These are phyloP conservation scores for Kwoniella europaea DNA, from an alignment of 768 basidiomycete species.

Conservation along the genomic window DNA sequence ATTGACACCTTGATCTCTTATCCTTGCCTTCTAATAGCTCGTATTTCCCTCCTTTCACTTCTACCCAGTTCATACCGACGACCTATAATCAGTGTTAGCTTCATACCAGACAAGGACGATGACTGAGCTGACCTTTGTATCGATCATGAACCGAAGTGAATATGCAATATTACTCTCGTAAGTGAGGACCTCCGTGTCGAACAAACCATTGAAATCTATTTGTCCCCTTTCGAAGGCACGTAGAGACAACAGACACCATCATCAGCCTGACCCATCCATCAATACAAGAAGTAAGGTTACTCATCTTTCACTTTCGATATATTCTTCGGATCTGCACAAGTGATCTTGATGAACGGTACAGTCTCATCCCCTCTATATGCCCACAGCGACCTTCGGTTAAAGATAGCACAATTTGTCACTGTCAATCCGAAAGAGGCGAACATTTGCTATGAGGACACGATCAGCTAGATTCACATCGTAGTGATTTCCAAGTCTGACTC, in stretches of 20 bases:
- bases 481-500: constrained; percentile 45
- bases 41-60: constrained; percentile 84
- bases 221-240: constrained; percentile 74
- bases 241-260: constrained; percentile 38
- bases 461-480: neutral
- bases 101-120: constrained; percentile 8
- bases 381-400: constrained; percentile 77
- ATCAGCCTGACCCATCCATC: neutral
- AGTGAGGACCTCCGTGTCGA: constrained; percentile 66
- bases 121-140: constrained; percentile 72
- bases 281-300: constrained; percentile 57
- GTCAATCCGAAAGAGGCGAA: constrained; percentile 1
- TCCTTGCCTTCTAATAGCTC: constrained; percentile 65
- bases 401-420: constrained; percentile 61
- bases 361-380: constrained; percentile 83
- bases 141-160: constrained; percentile 95
- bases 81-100: constrained; percentile 64
- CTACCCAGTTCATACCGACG: constrained; percentile 99
- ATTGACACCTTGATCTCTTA: constrained; percentile 81
- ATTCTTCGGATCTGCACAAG: constrained; percentile 70
- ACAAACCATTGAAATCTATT: constrained; percentile 69
- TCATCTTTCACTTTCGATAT: constrained; percentile 91
- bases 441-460: neutral
- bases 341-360: constrained; percentile 83
- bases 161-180: constrained; percentile 95